These are phyloP conservation scores for Ganoderma sp. DNA, from an alignment of 1,284 basidiomycete genomes.

Conservation along the genomic window DNA sequence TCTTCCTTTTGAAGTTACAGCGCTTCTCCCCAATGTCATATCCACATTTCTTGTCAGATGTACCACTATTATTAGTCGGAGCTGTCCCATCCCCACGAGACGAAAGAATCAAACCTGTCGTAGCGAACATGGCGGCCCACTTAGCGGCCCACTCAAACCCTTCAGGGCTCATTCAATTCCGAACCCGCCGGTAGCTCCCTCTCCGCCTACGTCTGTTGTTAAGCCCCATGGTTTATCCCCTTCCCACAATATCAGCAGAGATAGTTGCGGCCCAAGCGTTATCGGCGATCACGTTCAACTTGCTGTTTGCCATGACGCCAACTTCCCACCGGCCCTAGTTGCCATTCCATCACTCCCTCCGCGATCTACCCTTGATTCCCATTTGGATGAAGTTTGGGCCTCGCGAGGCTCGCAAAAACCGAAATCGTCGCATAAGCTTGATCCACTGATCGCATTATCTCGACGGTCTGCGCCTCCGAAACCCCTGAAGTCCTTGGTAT, in stretches of 20 bases:
- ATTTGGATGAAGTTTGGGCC: neutral
- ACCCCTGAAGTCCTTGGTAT: constrained; percentile 26
- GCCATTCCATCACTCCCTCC: neutral
- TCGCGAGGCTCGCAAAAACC: neutral
- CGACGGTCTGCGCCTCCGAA: neutral
- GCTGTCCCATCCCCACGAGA: neutral
- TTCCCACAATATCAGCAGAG: neutral
- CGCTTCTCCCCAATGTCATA: neutral
- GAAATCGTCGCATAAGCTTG: neutral
- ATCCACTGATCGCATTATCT: neutral
- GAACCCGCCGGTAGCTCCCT: neutral
- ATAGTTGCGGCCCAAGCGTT: neutral
- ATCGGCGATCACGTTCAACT: neutral
- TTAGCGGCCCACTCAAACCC: too few species aligned
- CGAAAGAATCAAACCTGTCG: neutral
- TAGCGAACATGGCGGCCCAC: neutral
- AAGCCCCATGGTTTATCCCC: neutral
- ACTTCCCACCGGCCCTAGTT: neutral
- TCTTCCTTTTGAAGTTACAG: neutral
- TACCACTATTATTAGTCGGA: neutral
- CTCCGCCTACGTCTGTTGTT: neutral
- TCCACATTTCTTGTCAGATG: neutral
- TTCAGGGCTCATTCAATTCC: neutral
- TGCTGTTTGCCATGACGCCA: neutral
- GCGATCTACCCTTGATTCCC: neutral